Percentiles rank a stretch among this genome's conserved stretches.
These are phyloP conservation scores for Novymonas esmeraldas DNA, from an alignment of 208 protist species.

Conservation along the genomic window DNA sequence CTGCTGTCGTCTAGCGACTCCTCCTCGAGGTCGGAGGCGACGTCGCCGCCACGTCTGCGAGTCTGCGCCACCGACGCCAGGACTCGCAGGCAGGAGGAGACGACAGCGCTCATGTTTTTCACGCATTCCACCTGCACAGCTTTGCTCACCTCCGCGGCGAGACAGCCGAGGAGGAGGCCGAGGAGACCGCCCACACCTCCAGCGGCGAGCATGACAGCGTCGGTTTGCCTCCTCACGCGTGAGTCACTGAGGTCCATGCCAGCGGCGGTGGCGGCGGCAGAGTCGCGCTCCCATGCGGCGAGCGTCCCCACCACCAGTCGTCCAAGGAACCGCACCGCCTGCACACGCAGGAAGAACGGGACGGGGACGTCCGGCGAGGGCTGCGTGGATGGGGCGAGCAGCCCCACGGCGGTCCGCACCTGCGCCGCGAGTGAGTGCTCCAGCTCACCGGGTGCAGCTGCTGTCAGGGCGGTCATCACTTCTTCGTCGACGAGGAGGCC, in stretches of 20 bases:
- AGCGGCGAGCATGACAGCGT: conserved; percentile 5
- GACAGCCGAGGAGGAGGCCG: conserved; percentile 13
- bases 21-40: conserved; percentile 9
- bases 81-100: conserved; percentile 8
- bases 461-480: not conserved
- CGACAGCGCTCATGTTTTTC: conserved; percentile 18
- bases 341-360: conserved; percentile 39
- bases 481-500: conserved; percentile 27
- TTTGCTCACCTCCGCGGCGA: conserved; percentile 35
- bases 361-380: not conserved
- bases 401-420: conserved; percentile 3
- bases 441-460: not conserved
- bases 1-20: conserved; percentile 8
- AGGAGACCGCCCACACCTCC: conserved; percentile 23
- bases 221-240: conserved; percentile 1
- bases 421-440: conserved; percentile 1
- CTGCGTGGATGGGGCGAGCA: conserved; percentile 2
- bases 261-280: not conserved
- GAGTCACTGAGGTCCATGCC: not conserved
- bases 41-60: not conserved
- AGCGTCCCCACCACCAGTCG: conserved; percentile 14
- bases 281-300: conserved; percentile 8
- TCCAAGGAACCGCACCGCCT: conserved; percentile 23
- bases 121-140: conserved; percentile 45
- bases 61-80: not conserved